These are phyloP conservation scores for Ustilago vetiveriae DNA, from an alignment of 1,284 basidiomycete species.

Conservation along the genomic window DNA sequence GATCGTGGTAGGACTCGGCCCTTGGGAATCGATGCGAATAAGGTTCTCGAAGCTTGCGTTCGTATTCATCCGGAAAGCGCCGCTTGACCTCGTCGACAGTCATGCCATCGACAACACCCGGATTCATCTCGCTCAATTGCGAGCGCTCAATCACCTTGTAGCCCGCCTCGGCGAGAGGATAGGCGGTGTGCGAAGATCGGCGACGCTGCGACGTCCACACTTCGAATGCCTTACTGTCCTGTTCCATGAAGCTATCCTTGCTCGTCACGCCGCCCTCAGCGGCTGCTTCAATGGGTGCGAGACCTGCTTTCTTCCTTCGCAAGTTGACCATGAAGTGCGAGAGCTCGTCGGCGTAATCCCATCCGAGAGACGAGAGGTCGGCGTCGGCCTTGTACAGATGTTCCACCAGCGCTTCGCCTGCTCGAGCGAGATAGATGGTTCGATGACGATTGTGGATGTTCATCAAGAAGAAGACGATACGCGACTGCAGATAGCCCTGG, in stretches of 20 bases:
- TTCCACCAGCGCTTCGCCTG: constrained; percentile 77
- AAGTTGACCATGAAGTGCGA: constrained; percentile 62
- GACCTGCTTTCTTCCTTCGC: constrained; percentile 47
- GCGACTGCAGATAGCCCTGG: constrained; percentile 82
- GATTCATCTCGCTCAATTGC: constrained; percentile 97
- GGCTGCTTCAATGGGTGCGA: constrained; percentile 21
- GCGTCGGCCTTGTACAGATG: constrained; percentile 99
- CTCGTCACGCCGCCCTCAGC: background rate
- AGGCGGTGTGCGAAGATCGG: constrained; percentile 91
- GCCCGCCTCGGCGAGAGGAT: constrained; percentile 81
- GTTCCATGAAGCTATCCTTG: constrained; percentile 33
- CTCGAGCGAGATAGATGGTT: constrained; percentile 73
- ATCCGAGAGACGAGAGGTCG: constrained; percentile 90
- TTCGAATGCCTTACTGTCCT: constrained; percentile 69
- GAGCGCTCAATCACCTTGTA: constrained; percentile 85
- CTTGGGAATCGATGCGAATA: constrained; percentile 79
- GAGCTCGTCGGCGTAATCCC: constrained; percentile 85
- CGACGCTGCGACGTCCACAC: constrained; percentile 96
- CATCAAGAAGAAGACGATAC: constrained; percentile 96
- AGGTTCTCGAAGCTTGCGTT: constrained; percentile 88
- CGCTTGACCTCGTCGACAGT: constrained; percentile 87
- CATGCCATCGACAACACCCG: constrained; percentile 82
- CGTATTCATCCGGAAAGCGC: constrained; percentile 92
- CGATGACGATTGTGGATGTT: constrained; percentile 93
- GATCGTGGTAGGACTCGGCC: constrained; percentile 81